These are phyloP conservation scores for Ophiostoma triangulosporum DNA, from an alignment of 2,329 filamentous ascomycete genomes.

Conservation along the genomic window DNA sequence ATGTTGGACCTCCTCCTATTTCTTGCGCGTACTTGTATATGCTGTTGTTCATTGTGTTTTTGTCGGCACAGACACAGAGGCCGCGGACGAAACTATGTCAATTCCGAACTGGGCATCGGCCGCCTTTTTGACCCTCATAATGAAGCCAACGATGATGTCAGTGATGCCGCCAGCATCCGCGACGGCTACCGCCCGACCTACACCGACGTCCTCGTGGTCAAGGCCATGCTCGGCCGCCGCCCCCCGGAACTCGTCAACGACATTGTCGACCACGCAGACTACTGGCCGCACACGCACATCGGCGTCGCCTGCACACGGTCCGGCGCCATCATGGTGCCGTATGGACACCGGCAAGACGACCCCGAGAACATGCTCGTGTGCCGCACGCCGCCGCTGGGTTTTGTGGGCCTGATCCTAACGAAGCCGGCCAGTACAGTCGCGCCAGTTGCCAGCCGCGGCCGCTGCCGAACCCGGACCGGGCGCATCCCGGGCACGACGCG, in stretches of 20 bases:
- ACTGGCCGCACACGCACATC: conserved; percentile 40
- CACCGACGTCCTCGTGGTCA: conserved; percentile 36
- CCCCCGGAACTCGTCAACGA: conserved; percentile 42
- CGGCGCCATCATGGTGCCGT: conserved; percentile 28
- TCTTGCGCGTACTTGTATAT: too few relatives aligned
- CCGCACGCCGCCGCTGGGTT: conserved; percentile 28
- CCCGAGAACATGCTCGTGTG: neutral
- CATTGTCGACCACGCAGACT: conserved; percentile 47
- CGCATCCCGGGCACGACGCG: neutral
- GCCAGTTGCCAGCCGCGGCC: neutral
- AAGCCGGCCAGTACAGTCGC: neutral
- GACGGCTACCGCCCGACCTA: conserved; percentile 26
- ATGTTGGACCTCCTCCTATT: too few relatives aligned
- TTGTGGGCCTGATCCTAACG: conserved; percentile 10
- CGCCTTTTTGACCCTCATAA: too few relatives aligned
- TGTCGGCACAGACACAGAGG: too few relatives aligned
- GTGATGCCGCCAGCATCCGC: too few relatives aligned
- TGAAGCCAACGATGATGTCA: too few relatives aligned
- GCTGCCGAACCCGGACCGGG: neutral
- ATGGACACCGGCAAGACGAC: neutral
- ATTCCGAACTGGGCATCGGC: too few relatives aligned
- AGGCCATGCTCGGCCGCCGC: conserved; percentile 31
- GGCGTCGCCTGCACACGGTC: neutral
- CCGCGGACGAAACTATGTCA: too few relatives aligned
- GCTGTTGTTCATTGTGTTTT: too few relatives aligned